phyloP scores from a whole-genome alignment of 208 protist species.

The Porcisia hertigi region DNA sequence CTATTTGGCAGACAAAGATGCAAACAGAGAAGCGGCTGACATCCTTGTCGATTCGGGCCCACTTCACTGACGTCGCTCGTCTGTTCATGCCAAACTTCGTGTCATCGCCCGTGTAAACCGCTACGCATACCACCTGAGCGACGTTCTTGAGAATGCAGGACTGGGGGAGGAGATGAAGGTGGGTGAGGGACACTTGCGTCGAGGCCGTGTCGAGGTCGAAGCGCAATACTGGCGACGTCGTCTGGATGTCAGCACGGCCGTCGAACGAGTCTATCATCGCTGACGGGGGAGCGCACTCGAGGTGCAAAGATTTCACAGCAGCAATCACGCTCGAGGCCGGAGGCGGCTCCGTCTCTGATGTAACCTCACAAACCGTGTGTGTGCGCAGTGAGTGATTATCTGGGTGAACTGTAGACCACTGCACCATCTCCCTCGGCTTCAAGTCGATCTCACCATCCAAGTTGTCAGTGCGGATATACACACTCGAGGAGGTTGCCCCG shows the following conservation, averaged over 20 bases:
- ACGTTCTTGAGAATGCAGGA: conserved; percentile 89
- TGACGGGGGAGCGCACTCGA: conserved; percentile 77
- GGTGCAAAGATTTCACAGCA: conserved; percentile 10
- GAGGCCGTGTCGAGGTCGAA: not conserved
- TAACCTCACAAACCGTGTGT: conserved; percentile 16
- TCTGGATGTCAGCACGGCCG: conserved; percentile 43
- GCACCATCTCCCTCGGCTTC: conserved; percentile 80
- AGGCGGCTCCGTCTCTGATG: conserved; percentile 14
- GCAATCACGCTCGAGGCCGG: conserved; percentile 14
- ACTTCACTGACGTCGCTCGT: conserved; percentile 82
- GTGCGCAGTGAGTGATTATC: conserved; percentile 7
- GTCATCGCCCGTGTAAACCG: conserved; percentile 95
- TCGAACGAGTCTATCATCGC: conserved; percentile 92
- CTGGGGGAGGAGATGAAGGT: conserved; percentile 87
- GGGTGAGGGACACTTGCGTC: conserved; percentile 45
- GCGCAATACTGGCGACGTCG: not conserved
- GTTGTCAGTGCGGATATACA: conserved; percentile 94
- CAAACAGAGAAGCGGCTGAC: conserved; percentile 86
- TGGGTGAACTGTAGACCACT: conserved; percentile 15
- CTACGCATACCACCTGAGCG: conserved; percentile 74
- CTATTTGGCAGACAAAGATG: conserved; percentile 90
- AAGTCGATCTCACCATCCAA: conserved; percentile 95
- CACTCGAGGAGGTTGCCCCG: conserved; percentile 35
- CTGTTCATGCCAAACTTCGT: conserved; percentile 96
- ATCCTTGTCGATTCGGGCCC: conserved; percentile 91